Percentiles rank a stretch among this genome's conserved stretches.
phyloP scores from a whole-genome alignment of 495 filamentous ascomycete genomes.

The Penicillium taxi region DNA sequence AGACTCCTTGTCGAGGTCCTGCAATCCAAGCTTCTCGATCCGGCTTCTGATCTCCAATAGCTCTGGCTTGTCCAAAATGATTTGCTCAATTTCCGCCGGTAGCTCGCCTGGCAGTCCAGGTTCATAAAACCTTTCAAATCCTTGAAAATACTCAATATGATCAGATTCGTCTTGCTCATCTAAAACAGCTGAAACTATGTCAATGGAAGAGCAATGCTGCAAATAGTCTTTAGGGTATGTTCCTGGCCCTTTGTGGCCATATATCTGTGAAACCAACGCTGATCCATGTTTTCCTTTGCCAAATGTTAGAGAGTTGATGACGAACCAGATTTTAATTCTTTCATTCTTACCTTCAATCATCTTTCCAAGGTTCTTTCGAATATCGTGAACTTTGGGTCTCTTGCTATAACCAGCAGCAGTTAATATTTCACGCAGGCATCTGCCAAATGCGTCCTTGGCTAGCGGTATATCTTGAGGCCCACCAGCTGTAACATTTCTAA shows the following conservation, averaged over 20 bases:
- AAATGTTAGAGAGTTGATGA: conserved; percentile 2
- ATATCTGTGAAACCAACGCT: conserved; percentile 18
- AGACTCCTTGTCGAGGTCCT: conserved; percentile 2
- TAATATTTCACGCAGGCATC: conserved; percentile 5
- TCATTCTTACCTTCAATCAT: conserved; percentile 8
- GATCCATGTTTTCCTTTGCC: conserved; percentile 15
- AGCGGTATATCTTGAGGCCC: conserved; percentile 13
- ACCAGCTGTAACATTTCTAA: conserved; percentile 13
- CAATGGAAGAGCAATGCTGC: conserved; percentile 13
- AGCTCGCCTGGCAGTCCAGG: conserved; percentile 11
- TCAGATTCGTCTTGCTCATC: conserved; percentile 14
- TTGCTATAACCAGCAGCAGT: conserved; percentile 9
- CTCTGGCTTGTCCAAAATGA: conserved; percentile 12
- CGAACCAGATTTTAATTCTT: conserved; percentile 28
- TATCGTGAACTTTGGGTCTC: conserved; percentile 3
- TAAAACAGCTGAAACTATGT: conserved; percentile 15
- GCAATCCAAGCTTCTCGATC: conserved; percentile 7
- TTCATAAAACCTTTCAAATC: conserved; percentile 12
- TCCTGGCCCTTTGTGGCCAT: conserved; percentile 12
- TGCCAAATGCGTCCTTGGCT: conserved; percentile 4
- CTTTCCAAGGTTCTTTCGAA: conserved; percentile 13
- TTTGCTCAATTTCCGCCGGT: conserved; percentile 10
- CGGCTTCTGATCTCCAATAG: conserved; percentile 6
- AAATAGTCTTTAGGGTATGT: conserved; percentile 17
- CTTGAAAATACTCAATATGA: conserved; percentile 20